Evolutionary conservation across 805 yeast species (phyloP).

Genomic region (Saccharomycopsis fibuligera): DNA sequence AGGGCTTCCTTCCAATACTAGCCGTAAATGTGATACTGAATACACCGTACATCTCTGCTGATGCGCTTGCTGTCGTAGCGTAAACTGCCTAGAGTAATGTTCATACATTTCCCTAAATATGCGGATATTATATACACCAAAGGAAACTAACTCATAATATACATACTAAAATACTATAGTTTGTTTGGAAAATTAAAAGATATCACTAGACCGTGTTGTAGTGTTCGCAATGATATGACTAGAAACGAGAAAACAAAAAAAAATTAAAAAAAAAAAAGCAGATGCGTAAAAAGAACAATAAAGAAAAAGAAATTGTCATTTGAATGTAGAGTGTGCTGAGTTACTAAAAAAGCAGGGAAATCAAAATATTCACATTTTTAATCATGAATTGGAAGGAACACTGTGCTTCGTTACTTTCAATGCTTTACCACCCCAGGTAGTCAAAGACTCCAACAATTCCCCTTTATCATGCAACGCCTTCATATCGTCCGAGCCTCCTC

Average conservation of each 20-base stretch:
- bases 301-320: background rate
- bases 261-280: background rate
- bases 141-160: too few species aligned
- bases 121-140: too few species aligned
- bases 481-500: constrained; percentile 90
- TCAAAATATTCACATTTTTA: background rate
- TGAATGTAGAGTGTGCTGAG: background rate
- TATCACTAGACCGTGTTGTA: too few species aligned
- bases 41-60: too few species aligned
- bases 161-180: too few species aligned
- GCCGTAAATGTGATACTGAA: too few species aligned
- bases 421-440: constrained; percentile 56
- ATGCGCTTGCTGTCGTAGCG: too few species aligned
- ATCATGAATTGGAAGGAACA: constrained; percentile 47
- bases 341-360: background rate
- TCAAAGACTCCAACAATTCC: constrained; percentile 43
- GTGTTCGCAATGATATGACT: too few species aligned
- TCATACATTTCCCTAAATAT: too few species aligned
- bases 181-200: too few species aligned
- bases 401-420: constrained; percentile 44
- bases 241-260: background rate
- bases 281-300: background rate
- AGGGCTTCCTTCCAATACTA: too few species aligned
- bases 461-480: constrained; percentile 51
- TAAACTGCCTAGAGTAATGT: too few species aligned